Evolutionary conservation across 352 stramenopile genomes (phyloP).

Genomic region (Pythium dissotocum): DNA sequence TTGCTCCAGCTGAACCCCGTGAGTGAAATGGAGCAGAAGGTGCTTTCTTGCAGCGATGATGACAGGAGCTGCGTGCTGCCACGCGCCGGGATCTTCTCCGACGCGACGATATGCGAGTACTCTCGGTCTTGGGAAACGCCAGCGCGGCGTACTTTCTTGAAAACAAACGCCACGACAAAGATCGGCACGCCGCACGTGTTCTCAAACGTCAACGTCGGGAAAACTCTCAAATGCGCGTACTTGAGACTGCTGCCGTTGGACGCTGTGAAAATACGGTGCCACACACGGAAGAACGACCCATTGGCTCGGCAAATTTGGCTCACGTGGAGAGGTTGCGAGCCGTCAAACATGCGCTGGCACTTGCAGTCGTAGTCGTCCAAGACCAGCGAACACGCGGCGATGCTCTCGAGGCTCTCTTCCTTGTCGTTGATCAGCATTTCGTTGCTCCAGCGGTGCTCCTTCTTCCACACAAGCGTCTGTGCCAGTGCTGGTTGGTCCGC

Average conservation of each 20-base stretch:
- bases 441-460: constrained; percentile 80
- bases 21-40: constrained; percentile 77
- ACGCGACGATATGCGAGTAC: constrained; percentile 74
- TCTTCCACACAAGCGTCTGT: constrained; percentile 21
- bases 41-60: constrained; percentile 73
- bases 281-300: constrained; percentile 70
- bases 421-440: constrained; percentile 75
- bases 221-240: constrained; percentile 67
- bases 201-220: constrained; percentile 67
- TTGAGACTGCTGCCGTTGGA: constrained; percentile 67
- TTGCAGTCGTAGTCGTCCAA: constrained; percentile 74
- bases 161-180: constrained; percentile 68
- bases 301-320: constrained; percentile 71
- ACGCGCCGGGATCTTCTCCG: constrained; percentile 52
- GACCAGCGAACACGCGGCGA: constrained; percentile 65
- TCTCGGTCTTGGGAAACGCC: constrained; percentile 57
- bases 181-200: constrained; percentile 80
- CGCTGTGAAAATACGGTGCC: constrained; percentile 58
- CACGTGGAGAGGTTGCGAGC: constrained; percentile 67
- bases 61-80: constrained; percentile 58
- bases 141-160: constrained; percentile 73
- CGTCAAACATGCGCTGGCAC: constrained; percentile 81
- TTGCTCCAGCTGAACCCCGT: constrained; percentile 81
- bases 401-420: constrained; percentile 55
- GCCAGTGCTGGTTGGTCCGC: not conserved